Percentiles rank a stretch among this genome's conserved stretches.
Conservation (phyloP, 1,139 yeast species). For the Saccharomyces hybrid region DNA sequence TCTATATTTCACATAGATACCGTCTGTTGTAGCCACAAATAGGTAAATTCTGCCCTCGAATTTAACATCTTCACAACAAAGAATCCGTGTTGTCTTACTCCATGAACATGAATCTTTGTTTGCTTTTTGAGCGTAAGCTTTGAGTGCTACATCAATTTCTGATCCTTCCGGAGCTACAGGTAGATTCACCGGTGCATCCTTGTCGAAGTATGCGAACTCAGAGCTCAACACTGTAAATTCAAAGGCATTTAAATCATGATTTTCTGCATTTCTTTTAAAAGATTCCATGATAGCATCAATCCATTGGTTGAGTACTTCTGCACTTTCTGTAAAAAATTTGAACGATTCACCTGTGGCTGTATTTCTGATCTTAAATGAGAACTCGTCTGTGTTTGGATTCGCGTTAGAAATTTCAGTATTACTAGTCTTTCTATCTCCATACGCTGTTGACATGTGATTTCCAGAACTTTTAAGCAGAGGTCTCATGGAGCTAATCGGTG, state of each 20-base stretch:
- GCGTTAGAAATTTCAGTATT: conserved; percentile 13
- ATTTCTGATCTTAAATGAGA: conserved; percentile 43
- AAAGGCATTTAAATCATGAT: conserved; percentile 49
- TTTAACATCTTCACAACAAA: conserved; percentile 43
- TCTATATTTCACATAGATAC: conserved; percentile 30
- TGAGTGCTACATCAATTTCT: conserved; percentile 48
- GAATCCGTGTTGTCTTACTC: conserved; percentile 32
- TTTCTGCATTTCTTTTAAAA: conserved; percentile 43
- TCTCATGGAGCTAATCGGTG: conserved; percentile 16
- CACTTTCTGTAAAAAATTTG: conserved; percentile 50
- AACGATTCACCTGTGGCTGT: conserved; percentile 46
- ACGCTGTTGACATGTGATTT: conserved; percentile 14
- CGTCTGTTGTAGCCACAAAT: conserved; percentile 32
- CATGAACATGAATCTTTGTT: conserved; percentile 8
- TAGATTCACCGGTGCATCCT: conserved; percentile 46
- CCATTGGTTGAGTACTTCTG: conserved; percentile 57
- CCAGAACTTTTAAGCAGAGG: conserved; percentile 20
- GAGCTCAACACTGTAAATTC: conserved; percentile 47
- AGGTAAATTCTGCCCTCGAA: conserved; percentile 27
- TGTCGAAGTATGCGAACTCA: conserved; percentile 57
- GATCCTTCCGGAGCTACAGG: conserved; percentile 60
- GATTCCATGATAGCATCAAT: conserved; percentile 46
- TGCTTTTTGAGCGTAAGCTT: conserved; percentile 28
- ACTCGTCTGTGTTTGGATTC: conserved; percentile 17
- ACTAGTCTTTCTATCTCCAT: conserved; percentile 5